Conservation (phyloP, 805 yeast species). For the Cyberlindnera mississippiensis region DNA sequence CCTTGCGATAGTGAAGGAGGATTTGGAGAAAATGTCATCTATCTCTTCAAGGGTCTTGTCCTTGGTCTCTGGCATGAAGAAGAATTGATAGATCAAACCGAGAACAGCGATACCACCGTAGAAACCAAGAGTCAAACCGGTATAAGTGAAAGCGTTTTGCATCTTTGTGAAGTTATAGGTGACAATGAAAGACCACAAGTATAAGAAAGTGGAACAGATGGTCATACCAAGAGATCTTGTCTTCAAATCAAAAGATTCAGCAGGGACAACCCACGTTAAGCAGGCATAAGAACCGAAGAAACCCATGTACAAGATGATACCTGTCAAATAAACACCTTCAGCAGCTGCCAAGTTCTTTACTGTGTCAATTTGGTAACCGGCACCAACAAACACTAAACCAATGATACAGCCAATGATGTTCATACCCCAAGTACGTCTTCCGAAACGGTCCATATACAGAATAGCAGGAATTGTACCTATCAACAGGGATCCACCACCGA, state of each 20-base stretch:
- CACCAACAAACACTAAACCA: conserved; percentile 58
- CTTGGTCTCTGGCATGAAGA: conserved; percentile 70
- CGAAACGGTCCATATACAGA: conserved; percentile 51
- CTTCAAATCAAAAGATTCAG: conserved; percentile 57
- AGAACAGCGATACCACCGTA: conserved; percentile 63
- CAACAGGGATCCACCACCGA: conserved; percentile 61
- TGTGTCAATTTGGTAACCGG: conserved; percentile 44
- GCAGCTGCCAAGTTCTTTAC: conserved; percentile 42
- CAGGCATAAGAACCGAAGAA: conserved; percentile 66
- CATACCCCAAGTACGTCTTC: conserved; percentile 57
- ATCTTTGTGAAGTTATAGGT: conserved; percentile 59
- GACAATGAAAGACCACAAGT: conserved; percentile 59
- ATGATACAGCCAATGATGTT: conserved; percentile 55
- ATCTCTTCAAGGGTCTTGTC: conserved; percentile 69
- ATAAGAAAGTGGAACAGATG: conserved; percentile 49
- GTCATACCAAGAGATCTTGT: conserved; percentile 66
- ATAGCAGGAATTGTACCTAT: conserved; percentile 67
- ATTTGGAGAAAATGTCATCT: conserved; percentile 54
- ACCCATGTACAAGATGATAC: conserved; percentile 58
- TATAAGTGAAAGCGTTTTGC: conserved; percentile 53
- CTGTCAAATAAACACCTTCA: conserved; percentile 58
- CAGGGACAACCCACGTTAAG: conserved; percentile 65
- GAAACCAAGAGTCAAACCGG: conserved; percentile 62
- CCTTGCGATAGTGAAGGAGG: conserved; percentile 35
- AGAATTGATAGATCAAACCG: conserved; percentile 48